Evolutionary conservation across 805 yeast species (phyloP).

Genomic region (Lipomyces lipofer): DNA sequence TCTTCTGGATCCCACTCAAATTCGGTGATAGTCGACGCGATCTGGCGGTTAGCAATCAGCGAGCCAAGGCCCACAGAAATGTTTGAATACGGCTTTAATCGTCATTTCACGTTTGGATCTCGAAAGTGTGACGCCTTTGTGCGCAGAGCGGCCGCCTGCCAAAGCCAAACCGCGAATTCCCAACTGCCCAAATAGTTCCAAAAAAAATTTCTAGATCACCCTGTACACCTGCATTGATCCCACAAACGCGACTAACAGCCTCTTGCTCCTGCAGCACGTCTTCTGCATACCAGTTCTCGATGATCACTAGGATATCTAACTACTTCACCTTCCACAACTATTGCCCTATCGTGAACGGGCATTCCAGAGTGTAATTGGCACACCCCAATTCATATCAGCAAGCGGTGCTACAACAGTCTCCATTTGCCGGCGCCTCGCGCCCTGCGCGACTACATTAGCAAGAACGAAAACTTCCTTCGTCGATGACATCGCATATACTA

Average conservation of each 20-base stretch:
- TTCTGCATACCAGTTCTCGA: constrained; percentile 4
- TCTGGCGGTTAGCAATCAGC: too few species aligned
- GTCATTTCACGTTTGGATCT: too few species aligned
- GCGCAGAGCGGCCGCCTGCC: too few species aligned
- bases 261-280: neutral
- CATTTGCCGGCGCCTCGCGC: neutral
- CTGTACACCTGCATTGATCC: neutral
- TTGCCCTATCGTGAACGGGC: neutral
- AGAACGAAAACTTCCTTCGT: neutral
- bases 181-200: constrained; percentile 16
- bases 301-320: constrained; percentile 22
- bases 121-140: too few species aligned
- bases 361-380: neutral
- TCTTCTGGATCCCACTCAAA: too few species aligned
- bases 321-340: constrained; percentile 1
- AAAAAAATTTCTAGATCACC: constrained; percentile 15
- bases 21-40: too few species aligned
- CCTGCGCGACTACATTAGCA: neutral
- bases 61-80: too few species aligned
- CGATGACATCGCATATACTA: constrained; percentile 3
- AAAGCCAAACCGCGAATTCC: too few species aligned
- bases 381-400: neutral
- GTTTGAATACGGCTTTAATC: too few species aligned
- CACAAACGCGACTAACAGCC: neutral
- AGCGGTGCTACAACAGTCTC: neutral